Conservation (phyloP, 2,329 filamentous ascomycete species). For the Hypocrella siamensis region DNA sequence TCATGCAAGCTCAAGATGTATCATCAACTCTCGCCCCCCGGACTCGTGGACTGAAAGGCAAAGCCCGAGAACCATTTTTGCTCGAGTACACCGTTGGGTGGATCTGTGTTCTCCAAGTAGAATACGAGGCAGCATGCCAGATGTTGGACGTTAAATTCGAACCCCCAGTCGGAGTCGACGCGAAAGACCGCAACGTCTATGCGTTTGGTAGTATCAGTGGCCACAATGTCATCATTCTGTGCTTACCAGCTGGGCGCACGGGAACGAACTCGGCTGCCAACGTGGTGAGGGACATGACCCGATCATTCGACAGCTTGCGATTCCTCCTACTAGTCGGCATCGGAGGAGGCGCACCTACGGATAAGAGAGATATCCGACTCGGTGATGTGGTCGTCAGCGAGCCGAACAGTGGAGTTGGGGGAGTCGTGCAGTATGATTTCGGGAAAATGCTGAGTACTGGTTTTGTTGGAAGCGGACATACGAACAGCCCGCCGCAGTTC, state of each 20-base stretch:
- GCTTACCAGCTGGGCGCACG: background rate
- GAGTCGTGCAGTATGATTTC: background rate
- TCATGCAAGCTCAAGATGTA: too few species aligned
- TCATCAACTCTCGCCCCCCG: too few species aligned
- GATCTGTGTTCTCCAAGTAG: background rate
- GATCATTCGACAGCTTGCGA: background rate
- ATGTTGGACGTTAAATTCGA: background rate
- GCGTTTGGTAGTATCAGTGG: background rate
- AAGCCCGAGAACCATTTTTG: too few species aligned
- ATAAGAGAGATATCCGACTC: background rate
- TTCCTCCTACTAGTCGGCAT: background rate
- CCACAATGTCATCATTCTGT: background rate
- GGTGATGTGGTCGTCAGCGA: background rate
- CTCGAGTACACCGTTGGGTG: background rate
- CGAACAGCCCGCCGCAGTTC: background rate
- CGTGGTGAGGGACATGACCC: background rate
- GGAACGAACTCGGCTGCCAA: background rate
- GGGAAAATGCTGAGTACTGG: background rate
- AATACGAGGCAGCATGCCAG: too few species aligned
- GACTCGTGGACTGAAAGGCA: too few species aligned
- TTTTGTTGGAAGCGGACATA: background rate
- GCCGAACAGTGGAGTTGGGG: background rate
- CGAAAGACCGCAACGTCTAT: background rate
- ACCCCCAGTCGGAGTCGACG: background rate
- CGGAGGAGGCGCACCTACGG: background rate